Percentiles rank a stretch among this genome's conserved stretches.
Evolutionary conservation across 805 yeast species (phyloP).

Genomic region (Lipomyces sp.): DNA sequence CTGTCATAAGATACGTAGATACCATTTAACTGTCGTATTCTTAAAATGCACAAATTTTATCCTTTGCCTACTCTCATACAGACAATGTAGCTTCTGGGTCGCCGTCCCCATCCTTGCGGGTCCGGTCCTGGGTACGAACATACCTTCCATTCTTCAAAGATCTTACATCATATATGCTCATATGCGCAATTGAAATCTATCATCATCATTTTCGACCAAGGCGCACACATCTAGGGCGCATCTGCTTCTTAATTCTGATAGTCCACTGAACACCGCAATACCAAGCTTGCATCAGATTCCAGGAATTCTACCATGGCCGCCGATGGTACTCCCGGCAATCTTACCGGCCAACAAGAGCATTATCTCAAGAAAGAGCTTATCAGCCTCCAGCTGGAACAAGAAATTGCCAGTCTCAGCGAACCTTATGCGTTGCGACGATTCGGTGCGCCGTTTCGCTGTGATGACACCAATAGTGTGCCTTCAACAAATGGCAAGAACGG

Average conservation of each 20-base stretch:
- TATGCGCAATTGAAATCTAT: too few relatives aligned
- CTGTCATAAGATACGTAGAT: too few relatives aligned
- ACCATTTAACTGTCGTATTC: too few relatives aligned
- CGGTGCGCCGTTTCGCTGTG: conserved; percentile 73
- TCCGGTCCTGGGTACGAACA: too few relatives aligned
- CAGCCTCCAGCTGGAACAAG: conserved; percentile 63
- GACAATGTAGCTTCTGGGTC: too few relatives aligned
- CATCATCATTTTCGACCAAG: background rate
- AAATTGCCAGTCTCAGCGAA: conserved; percentile 63
- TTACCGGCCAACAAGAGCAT: conserved; percentile 78
- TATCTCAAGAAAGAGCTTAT: conserved; percentile 83
- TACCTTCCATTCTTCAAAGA: too few relatives aligned
- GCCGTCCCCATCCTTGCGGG: too few relatives aligned
- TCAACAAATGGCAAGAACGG: background rate
- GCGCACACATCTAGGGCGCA: background rate
- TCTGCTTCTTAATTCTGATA: background rate
- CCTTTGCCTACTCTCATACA: too few relatives aligned
- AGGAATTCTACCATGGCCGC: background rate
- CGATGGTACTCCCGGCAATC: background rate
- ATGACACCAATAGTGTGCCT: background rate
- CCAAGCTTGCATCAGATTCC: background rate
- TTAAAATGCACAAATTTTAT: too few relatives aligned
- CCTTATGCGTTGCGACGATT: conserved; percentile 67
- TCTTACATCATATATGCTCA: too few relatives aligned
- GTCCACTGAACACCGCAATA: background rate